Base-by-base conservation (phyloP, 2,329 filamentous ascomycete genomes). In the Tolypocladium pustulatum region DNA sequence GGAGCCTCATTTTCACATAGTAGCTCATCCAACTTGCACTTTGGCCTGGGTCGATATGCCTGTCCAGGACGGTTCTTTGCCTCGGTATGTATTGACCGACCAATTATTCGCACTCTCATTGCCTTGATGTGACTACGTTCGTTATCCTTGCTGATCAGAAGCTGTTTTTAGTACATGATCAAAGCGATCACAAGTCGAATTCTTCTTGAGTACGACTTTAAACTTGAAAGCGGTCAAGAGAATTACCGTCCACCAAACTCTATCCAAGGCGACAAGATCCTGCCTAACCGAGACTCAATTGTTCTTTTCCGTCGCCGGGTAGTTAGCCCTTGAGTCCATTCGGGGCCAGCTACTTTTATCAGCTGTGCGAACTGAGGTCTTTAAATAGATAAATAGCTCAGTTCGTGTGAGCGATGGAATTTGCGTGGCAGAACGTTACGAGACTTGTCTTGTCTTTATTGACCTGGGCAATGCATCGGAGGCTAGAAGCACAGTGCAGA, bases 21-120 rank as follows among this genome's bases (percentile, higher is more conserved):
- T 52, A 62, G 61, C 41, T 54, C 58, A 9, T 41, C 60, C 49
- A 62, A 62, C 34, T 40, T 64, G 17, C 55, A 62, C 41, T 64
- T 64, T 57, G 62, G 62, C 2, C 58, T 62, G 7, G 62, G 62
- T 2, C 56, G 60, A 54, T 62, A 64, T 41, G 62, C 62, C 38
- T 64, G 62, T 27, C 62, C 62, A 2, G 62, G 62, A 56, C 62
- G 62, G 32, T 64, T 64, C 53, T 55, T 64, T 32, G 62, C 62
- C 20, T 41, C 61, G 1, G 61, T 62, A 51, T 6, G 61, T 61
- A 7, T 41, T 41, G 25, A 1, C 15, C 3, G 3, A 32, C 27
- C 9, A 3, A 3, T 9, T 2, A 8, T 27, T 27, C 46, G 2
- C 13, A 20, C 2, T 2, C 6, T 49, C 15, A 17, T 7, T 15